Base-by-base conservation (phyloP, 495 filamentous ascomycete genomes). In the Choiromyces venosus region DNA sequence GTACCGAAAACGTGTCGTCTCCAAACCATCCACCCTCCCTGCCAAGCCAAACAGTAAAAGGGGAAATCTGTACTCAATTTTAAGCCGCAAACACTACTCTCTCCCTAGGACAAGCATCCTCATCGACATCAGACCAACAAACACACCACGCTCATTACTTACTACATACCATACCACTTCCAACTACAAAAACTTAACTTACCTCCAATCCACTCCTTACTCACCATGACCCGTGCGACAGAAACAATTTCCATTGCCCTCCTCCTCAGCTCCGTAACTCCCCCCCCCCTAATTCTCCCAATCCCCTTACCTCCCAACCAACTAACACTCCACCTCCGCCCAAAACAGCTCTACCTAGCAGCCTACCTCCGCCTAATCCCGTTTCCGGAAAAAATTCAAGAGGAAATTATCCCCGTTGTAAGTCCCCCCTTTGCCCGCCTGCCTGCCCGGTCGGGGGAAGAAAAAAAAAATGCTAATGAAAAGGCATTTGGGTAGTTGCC, bases 311-410 rank as follows among this genome's bases (percentile, higher is more conserved):
- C 65, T 18, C 29, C 39, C 18, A 18, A 65, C 64, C 36, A 42
- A 44, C 37, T 37, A 35, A 38, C 25, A 44, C 12, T 29, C 33
- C 52, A 42, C n/a, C 64, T 19, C 56, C 14, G 68, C 68, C 39
- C 18, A 64, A 65, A 65, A 69, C 70, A 97, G 94, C 85, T 97
- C 74, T 99, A 99, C 85, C 88, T 97, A 65, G 88, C 89, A 66
- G 88, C 93, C 71, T 96, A 91, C 84, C 86, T 96, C 67, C 90
- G 92, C 72, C 87, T 98, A 40, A 86, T 97, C 69, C 94, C 96
- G 37, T 86, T 98, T 25, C 93, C 93, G 65, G 83, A 86, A 72
- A 88, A 90, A 46, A 84, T 93, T 44, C 90, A 92, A 76, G 83
- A 88, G 40, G 89, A 92, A 64, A 88, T 93, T 67, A 86, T 93